Conservation (phyloP, 495 filamentous ascomycete genomes). For the Aspergillus hancockii region DNA sequence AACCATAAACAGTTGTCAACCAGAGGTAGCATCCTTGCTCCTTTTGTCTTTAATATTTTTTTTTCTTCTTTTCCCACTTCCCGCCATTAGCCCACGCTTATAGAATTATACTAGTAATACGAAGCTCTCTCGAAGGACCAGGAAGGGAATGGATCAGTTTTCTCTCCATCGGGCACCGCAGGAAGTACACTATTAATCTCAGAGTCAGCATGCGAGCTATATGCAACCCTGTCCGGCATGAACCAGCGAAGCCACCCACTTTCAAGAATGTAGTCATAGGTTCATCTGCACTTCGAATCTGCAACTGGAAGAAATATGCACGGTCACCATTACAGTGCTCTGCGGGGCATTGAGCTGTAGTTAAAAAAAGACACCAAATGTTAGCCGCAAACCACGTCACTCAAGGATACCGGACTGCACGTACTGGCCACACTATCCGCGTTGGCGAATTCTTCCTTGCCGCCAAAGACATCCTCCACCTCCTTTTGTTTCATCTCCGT, state of each 20-base stretch:
- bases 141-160: constrained; percentile 28
- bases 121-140: neutral
- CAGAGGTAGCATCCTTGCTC: neutral
- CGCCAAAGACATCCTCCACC: constrained; percentile 89
- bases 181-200: constrained; percentile 39
- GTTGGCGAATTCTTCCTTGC: constrained; percentile 83
- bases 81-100: neutral
- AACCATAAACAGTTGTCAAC: neutral
- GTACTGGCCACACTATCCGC: constrained; percentile 73
- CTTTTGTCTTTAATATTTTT: neutral
- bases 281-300: constrained; percentile 97
- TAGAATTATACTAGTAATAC: neutral
- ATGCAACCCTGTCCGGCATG: constrained; percentile 23
- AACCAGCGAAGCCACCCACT: constrained; percentile 48
- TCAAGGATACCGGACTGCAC: constrained; percentile 14
- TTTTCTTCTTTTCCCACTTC: neutral
- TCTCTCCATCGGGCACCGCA: constrained; percentile 50
- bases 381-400: constrained; percentile 11
- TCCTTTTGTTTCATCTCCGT: constrained; percentile 74
- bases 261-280: constrained; percentile 96
- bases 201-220: constrained; percentile 30
- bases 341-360: constrained; percentile 70
- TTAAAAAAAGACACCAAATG: constrained; percentile 10
- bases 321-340: constrained; percentile 72
- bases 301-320: constrained; percentile 93